Evolutionary conservation across 2,329 filamentous ascomycete species (phyloP), one percentile per base, ranked within the genome.

Genomic region (Bipolaris cookei): DNA sequence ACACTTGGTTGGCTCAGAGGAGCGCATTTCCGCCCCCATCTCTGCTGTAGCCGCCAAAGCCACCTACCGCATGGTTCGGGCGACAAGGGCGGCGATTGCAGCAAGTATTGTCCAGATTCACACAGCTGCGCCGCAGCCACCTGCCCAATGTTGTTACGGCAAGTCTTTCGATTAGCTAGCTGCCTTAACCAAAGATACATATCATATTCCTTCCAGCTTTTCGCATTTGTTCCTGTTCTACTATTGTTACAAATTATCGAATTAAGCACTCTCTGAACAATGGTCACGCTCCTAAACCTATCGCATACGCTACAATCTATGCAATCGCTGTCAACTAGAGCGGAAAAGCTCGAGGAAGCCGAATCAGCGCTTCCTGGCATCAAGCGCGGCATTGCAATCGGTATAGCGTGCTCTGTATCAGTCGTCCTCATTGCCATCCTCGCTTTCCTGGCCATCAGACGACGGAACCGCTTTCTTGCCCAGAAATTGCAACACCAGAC

Each of bases 381-480:
- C 60, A 71, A 71, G 46, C 65, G 69, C 25, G 69, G 69, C 18
- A 70, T 71, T 21, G 69, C 66, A 16, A 70, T 71, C 28, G 69
- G 69, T 8, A 64, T 70, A 18, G 67, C 65, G 7, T 64, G 64
- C 21, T 70, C 63, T 6, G 61, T 70, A 4, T 59, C 58, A 10
- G 43, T 69, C 28, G 58, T 71, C 23, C 48, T 69, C 47, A 61
- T 70, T 39, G 65, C 59, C 1, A 53, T 69, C 21, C 53, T 71
- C 28, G 62, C 67, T 7, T 59, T 63, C 50, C 62, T 66, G 41
- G 65, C 62, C 38, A 49, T 66, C 50, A 63, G 59, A 43, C 67
- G 66, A 43, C 62, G 68, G 11, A 65, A 63, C 28, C 58, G 61
- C 44, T 21, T 49, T 18, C 38, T 52, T 18, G 44, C 55, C 38